phyloP scores from a whole-genome alignment of 805 yeast genomes.

The Saturnispora silvae region DNA sequence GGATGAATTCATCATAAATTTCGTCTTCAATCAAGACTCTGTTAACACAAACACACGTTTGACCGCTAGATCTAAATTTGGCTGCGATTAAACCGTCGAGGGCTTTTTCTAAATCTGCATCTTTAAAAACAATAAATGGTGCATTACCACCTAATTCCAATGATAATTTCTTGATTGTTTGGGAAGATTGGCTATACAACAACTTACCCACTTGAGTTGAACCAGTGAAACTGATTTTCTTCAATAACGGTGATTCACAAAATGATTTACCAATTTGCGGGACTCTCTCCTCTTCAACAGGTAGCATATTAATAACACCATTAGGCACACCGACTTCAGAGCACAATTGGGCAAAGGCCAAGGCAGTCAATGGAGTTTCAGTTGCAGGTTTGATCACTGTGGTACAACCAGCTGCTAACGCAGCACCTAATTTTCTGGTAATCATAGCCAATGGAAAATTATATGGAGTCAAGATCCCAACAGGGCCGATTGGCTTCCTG shows the following conservation, averaged over 20 bases:
- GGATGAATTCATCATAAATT: slow-evolving; percentile 49
- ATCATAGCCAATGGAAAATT: slow-evolving; percentile 78
- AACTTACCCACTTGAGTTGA: slow-evolving; percentile 64
- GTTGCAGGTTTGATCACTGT: slow-evolving; percentile 67
- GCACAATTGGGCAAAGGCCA: slow-evolving; percentile 53
- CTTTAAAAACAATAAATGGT: slow-evolving; percentile 64
- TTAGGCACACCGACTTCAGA: slow-evolving; percentile 59
- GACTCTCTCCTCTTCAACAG: slow-evolving; percentile 31
- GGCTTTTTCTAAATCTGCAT: slow-evolving; percentile 54
- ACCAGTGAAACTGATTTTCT: slow-evolving; percentile 69
- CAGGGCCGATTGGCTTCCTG: slow-evolving; percentile 70
- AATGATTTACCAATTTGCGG: slow-evolving; percentile 45
- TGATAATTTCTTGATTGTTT: slow-evolving; percentile 56
- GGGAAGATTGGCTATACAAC: slow-evolving; percentile 47
- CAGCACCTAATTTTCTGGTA: slow-evolving; percentile 64
- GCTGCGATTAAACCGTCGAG: slow-evolving; percentile 48
- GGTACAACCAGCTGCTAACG: slow-evolving; percentile 77
- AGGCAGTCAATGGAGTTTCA: slow-evolving; percentile 65
- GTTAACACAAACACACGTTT: slow-evolving; percentile 73
- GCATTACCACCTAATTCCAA: slow-evolving; percentile 78
- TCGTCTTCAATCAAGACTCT: slow-evolving; percentile 52
- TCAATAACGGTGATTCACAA: slow-evolving; percentile 42
- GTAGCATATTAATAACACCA: slow-evolving; percentile 59
- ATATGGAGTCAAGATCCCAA: slow-evolving; percentile 77
- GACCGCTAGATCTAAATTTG: slow-evolving; percentile 68